Conservation (phyloP, 306 rosid species). For the Trifolium fragiferum region DNA sequence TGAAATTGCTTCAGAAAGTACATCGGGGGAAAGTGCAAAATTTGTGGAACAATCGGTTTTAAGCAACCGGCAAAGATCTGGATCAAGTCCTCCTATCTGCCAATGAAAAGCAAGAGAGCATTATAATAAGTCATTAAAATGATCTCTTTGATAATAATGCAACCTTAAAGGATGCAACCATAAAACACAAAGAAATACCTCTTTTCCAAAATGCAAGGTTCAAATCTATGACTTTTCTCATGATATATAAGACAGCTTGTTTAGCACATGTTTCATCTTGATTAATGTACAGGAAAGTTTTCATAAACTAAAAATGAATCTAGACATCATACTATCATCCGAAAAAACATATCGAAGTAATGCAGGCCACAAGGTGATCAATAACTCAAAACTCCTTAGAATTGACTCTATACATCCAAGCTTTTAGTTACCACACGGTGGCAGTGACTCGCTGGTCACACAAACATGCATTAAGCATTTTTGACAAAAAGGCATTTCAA, state of each 20-base stretch:
- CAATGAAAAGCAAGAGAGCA: constrained; percentile 35
- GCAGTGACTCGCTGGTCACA: too few relatives aligned
- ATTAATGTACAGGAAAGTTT: too few relatives aligned
- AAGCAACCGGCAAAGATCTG: constrained; percentile 80
- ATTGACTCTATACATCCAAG: too few relatives aligned
- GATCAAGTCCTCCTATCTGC: constrained; percentile 88
- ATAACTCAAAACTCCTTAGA: too few relatives aligned
- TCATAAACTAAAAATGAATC: neutral
- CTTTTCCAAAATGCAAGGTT: too few relatives aligned
- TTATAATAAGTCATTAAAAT: constrained; percentile 27
- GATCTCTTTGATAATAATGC: too few relatives aligned
- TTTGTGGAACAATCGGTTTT: constrained; percentile 70
- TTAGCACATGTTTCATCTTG: neutral
- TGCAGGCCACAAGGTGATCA: too few relatives aligned
- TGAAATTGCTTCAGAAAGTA: constrained; percentile 70
- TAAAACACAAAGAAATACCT: too few relatives aligned
- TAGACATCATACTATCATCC: too few relatives aligned
- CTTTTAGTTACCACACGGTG: too few relatives aligned
- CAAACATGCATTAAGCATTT: too few relatives aligned
- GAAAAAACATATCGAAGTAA: too few relatives aligned
- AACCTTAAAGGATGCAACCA: constrained; percentile 26
- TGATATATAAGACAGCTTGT: neutral
- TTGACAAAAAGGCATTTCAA: constrained; percentile 12
- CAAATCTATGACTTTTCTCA: constrained; percentile 7
- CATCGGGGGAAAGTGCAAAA: constrained; percentile 76